Conservation (phyloP, 352 stramenopile genomes). For the Plasmopara viticola region DNA sequence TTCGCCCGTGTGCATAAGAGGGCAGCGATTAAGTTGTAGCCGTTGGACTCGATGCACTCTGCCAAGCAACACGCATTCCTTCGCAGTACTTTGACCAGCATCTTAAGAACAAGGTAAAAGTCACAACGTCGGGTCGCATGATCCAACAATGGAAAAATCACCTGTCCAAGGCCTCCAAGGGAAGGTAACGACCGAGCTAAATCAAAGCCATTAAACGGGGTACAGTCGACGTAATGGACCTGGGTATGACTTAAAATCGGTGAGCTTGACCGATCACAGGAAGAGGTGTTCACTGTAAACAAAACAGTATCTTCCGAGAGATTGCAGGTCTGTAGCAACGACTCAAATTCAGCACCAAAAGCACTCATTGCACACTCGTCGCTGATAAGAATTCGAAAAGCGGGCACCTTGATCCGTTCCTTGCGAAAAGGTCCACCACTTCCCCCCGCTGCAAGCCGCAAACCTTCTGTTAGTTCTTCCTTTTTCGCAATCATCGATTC, state of each 20-base stretch:
- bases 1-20: conserved; percentile 35
- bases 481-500: conserved; percentile 35
- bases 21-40: conserved; percentile 42
- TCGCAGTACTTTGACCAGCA: conserved; percentile 44
- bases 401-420: conserved; percentile 25
- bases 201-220: conserved; percentile 37
- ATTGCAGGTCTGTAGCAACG: conserved; percentile 48
- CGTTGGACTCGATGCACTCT: conserved; percentile 53
- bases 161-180: conserved; percentile 46
- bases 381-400: conserved; percentile 53
- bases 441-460: conserved; percentile 19
- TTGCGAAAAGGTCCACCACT: conserved; percentile 20
- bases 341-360: conserved; percentile 60
- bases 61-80: conserved; percentile 54
- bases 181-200: conserved; percentile 52
- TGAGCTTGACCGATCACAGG: conserved; percentile 19
- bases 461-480: conserved; percentile 34
- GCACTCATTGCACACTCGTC: conserved; percentile 50
- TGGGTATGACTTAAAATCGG: conserved; percentile 25
- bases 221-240: conserved; percentile 54
- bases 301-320: conserved; percentile 47
- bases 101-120: conserved; percentile 37
- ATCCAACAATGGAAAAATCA: conserved; percentile 59
- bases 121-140: conserved; percentile 41
- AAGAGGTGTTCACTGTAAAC: conserved; percentile 60